Evolutionary conservation across 1,139 yeast genomes (phyloP), one percentile per base, ranked within the genome.

Genomic region (Yamadazyma mexicana): DNA sequence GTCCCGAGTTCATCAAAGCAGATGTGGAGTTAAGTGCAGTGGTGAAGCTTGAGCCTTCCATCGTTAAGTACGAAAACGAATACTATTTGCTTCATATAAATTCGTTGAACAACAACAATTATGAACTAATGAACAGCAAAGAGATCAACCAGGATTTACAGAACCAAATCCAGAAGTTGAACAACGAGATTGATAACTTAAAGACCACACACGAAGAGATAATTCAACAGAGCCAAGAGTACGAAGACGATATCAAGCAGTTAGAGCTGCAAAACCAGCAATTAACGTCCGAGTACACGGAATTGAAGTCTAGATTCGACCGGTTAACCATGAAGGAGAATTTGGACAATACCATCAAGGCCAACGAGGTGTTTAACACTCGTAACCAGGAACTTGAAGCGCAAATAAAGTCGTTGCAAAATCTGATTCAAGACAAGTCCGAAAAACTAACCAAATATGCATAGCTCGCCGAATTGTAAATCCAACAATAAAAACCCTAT

Each of bases 301-400:
- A 55, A 9, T 54, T 69, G 32, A 59, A 63, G 42, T 46, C 45
- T 16, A 58, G 60, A 40, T 68, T 66, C 42, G 71, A 65, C 39
- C 57, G 61, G 31, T 59, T 72, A 40, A 69, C 71, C 26, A 70
- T 72, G 77, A 68, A 70, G 42, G 72, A 68, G 46, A 72, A 72
- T 44, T 57, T 72, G 40, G 63, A 59, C 42, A 71, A 72, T 44
- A 71, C 77, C 1, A 69, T 66, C 39, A 66, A 69, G 48, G 77
- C 77, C 20, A 72, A 72, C 47, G 51, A 61, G 45, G 77, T 71
- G 31, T 70, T 72, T 46, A 58, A 63, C 6, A 56, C 56, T 34
- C 56, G 73, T 33, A 72, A 71, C 41, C 38, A 47, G 6, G 76
- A 71, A 39, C 55, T 72, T 34, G 67, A 66, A 44, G 53, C 42